Evolutionary conservation across 1,284 basidiomycete genomes (phyloP), one percentile per base, ranked within the genome.

Genomic region (Chalciporus piperatoides): DNA sequence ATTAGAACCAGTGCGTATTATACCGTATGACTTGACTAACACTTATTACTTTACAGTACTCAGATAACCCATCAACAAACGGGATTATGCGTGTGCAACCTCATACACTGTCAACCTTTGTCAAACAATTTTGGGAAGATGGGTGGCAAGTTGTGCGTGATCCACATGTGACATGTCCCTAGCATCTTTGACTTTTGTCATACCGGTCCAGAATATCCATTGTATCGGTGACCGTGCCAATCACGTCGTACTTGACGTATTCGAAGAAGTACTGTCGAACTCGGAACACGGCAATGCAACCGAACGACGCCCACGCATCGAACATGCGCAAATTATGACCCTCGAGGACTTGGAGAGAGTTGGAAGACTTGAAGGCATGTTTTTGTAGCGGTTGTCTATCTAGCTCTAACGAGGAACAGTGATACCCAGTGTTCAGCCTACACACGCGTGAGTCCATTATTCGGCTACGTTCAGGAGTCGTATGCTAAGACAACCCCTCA

Each of bases 181-280:
- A 1, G 6, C 23, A 38, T 40, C 45, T 15, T 7, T 41, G 39
- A 41, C 48, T 15, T 47, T 25, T 19, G 36, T 39, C 46, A 14
- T 7, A 42, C 17, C 17, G 7, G n/a, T 3, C 24, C 42, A 92
- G 87, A 92, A 91, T 55, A 81, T 91, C 10, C 93, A 97, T 61
- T 91, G 89, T 46, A 97, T 97, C 23, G 95, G 95, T 1, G 95
- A 97, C 61, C 79, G 82, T 40, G 92, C 92, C 27, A 96, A 95
- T 64, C 77, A 85, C 36, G 74, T 88, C 17, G 81, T 90, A 0
- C 77, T 97, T 17, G 81, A 95, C 59, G 82, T 90, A 12, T 91
- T 90, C 59, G 88, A 92, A 64, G 69, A 68, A 1, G 64, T 79
- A 0, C 58, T 81, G 2, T 55, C 55, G 5, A 49, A 55, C 32